Conservation (phyloP, 331 rosid genomes). For the Spiraea crenata region DNA sequence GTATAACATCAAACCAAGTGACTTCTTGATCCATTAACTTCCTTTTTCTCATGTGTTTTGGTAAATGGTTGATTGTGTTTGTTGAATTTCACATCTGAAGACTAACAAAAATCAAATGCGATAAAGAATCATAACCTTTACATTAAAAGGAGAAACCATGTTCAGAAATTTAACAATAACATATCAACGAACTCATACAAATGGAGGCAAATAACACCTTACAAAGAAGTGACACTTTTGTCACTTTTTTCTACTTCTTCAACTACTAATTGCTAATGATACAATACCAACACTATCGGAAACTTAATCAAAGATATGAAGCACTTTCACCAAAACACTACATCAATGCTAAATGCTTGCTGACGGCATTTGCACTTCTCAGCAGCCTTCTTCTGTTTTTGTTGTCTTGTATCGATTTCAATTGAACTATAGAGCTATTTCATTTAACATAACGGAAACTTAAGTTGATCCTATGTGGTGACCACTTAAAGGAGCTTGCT, state of each 20-base stretch:
- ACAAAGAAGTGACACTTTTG: not conserved
- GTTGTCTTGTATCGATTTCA: slow-evolving; percentile 28
- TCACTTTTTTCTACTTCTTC: not conserved
- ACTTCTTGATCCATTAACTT: not conserved
- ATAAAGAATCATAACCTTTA: not conserved
- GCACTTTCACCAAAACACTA: slow-evolving; percentile 24
- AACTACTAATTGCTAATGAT: not conserved
- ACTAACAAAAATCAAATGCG: not conserved
- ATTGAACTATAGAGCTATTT: slow-evolving; percentile 29
- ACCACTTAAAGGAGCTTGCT: slow-evolving; percentile 16
- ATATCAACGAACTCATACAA: not conserved
- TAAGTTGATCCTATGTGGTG: slow-evolving; percentile 5
- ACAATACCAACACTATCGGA: not conserved
- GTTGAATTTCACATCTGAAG: not conserved
- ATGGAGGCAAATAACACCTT: not conserved
- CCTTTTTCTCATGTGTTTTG: not conserved
- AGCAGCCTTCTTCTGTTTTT: slow-evolving; percentile 31
- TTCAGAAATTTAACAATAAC: not conserved
- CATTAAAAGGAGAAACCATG: not conserved
- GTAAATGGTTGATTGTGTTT: not conserved
- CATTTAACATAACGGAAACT: slow-evolving; percentile 1
- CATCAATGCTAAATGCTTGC: slow-evolving; percentile 30
- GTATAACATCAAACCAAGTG: not conserved
- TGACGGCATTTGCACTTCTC: slow-evolving; percentile 33
- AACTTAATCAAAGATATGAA: slow-evolving; percentile 16